Conservation (phyloP, 306 rosid species). For the Casuarina glauca region DNA sequence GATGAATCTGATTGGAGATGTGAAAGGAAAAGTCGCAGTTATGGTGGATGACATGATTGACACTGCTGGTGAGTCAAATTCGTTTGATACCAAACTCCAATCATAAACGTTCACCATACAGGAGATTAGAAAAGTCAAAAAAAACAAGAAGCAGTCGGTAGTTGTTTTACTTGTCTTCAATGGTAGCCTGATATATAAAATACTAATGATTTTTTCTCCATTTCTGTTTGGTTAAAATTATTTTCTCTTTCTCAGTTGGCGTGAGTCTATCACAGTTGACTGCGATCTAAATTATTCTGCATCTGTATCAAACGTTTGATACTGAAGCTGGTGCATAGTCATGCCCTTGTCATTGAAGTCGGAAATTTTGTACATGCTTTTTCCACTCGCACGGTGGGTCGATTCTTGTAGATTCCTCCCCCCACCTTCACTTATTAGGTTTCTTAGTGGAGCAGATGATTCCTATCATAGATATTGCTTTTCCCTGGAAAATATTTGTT, state of each 20-base stretch:
- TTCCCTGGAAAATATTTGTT: background rate
- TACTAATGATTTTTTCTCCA: background rate
- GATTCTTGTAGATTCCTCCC: background rate
- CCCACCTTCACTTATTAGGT: background rate
- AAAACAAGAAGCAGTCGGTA: background rate
- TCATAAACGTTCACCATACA: background rate
- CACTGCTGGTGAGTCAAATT: constrained; percentile 83
- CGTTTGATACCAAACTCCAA: constrained; percentile 13
- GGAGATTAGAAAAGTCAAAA: background rate
- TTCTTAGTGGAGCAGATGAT: background rate
- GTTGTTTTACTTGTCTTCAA: background rate
- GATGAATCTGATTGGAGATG: constrained; percentile 97
- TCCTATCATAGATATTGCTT: constrained; percentile 1
- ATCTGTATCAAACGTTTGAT: constrained; percentile 8
- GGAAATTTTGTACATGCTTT: background rate
- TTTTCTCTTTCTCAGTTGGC: background rate
- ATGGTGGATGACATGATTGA: constrained; percentile 99
- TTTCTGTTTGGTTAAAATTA: background rate
- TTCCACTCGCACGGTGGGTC: background rate
- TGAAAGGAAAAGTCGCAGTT: constrained; percentile 94
- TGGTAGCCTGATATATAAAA: background rate
- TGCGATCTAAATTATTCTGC: background rate
- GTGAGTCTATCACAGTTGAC: background rate
- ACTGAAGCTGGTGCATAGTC: background rate
- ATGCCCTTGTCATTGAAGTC: constrained; percentile 7